Evolutionary conservation across 148 eudicot species (phyloP).

Genomic region (Spergularia bocconei): DNA sequence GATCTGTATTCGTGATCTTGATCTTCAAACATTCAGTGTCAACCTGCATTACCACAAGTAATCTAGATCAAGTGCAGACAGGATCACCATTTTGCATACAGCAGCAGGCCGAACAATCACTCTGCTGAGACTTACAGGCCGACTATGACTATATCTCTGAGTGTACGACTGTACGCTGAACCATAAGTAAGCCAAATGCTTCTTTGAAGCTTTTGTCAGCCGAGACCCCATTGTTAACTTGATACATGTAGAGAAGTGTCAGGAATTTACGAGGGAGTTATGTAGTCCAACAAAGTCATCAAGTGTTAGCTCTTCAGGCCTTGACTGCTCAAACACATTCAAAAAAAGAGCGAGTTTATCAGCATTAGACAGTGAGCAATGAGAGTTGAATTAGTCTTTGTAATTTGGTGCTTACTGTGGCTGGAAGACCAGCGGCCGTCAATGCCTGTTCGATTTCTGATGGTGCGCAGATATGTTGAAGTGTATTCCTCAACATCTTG

Average conservation of each 20-base stretch:
- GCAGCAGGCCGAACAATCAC: neutral
- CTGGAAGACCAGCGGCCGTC: slow-evolving; percentile 44
- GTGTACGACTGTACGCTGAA: neutral
- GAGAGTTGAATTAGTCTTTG: neutral
- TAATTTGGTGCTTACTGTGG: slow-evolving; percentile 48
- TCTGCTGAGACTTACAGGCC: neutral
- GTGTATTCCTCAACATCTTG: slow-evolving; percentile 83
- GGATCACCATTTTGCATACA: neutral
- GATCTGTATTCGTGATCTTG: too few relatives aligned
- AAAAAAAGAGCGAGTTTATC: slow-evolving; percentile 2
- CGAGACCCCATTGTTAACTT: neutral
- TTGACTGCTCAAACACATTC: slow-evolving; percentile 50
- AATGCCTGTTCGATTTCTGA: slow-evolving; percentile 73
- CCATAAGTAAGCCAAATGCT: neutral
- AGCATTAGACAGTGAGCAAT: neutral
- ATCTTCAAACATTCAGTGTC: too few relatives aligned
- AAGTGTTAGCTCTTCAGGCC: slow-evolving; percentile 87
- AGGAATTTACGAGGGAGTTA: slow-evolving; percentile 41
- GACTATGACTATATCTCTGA: neutral
- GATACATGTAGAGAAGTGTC: neutral
- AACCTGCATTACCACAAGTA: too few relatives aligned
- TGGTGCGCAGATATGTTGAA: slow-evolving; percentile 65
- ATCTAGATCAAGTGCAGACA: too few relatives aligned
- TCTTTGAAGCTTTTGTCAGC: neutral
- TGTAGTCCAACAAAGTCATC: slow-evolving; percentile 74